Evolutionary conservation across 225 moss, liverwort and hornwort species (phyloP), one percentile per base, ranked within the genome.

Genomic region (Pseudoscleropodium purum): DNA sequence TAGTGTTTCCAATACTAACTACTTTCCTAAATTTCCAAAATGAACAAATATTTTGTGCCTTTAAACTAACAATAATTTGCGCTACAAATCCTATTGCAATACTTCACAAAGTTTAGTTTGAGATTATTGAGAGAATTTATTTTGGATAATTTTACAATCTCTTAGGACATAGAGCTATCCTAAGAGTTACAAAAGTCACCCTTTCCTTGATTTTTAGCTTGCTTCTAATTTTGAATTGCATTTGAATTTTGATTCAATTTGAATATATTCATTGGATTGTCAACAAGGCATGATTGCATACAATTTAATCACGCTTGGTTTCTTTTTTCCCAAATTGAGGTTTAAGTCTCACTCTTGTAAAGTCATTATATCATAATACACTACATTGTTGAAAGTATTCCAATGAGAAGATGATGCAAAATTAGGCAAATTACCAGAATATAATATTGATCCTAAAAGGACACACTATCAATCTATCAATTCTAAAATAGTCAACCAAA

Each of bases 1-100:
- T 9, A 9, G 5, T 27, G 27, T 3, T 72, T 0, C 8, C 0
- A 15, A 0, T 72, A 5, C 0, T 26, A 5, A 5, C 1, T 26
- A 8, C 16, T 73, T 43, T 27, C 1, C 2, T 1, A 43, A 73
- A 26, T 27, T 1, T 3, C 1, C 9, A 43, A 43, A 73, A 27
- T 5, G 9, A 73, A 3, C 0, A 41, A 0, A 3, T 16, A 2
- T 72, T 41, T 72, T 5, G 0, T 70, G 3, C 25, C 25, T 39
- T 25, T 5, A 70, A 1, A 26, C 26, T 26, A 8, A 15, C 9
- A 17, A 7, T 83, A 66, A 11, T 11, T 34, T 49, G 14, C 2
- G 2, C 9, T 43, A 9, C 29, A 31, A 63, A 66, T 36, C 8
- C 5, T 34, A 18, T 45, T 36, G 67, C 3, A 16, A 2, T 23